Evolutionary conservation across 2,329 filamentous ascomycete genomes (phyloP).

Genomic region (Penicillium aurantiogriseum): DNA sequence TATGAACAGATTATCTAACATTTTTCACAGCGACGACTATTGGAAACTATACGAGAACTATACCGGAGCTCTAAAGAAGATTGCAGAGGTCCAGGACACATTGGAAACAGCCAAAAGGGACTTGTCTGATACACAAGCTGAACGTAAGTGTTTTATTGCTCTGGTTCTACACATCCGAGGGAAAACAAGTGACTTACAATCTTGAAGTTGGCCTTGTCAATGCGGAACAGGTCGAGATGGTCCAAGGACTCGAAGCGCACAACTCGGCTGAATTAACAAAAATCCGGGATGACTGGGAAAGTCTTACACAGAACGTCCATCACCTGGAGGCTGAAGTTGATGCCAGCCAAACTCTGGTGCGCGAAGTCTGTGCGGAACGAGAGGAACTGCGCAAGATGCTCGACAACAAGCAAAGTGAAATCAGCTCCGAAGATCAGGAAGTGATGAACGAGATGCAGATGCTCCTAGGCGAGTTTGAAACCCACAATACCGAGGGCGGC

Average conservation of each 20-base stretch:
- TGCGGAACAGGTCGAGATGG: slow-evolving; percentile 40
- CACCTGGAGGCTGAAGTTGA: slow-evolving; percentile 42
- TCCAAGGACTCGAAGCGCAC: slow-evolving; percentile 38
- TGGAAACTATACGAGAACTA: slow-evolving; percentile 44
- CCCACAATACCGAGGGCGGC: slow-evolving; percentile 33
- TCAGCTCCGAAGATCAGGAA: slow-evolving; percentile 42
- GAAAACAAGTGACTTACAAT: slow-evolving; percentile 21
- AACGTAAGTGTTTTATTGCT: slow-evolving; percentile 30
- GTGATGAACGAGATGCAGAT: slow-evolving; percentile 43
- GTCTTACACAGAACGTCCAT: slow-evolving; percentile 34
- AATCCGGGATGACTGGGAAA: slow-evolving; percentile 37
- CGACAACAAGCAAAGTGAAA: slow-evolving; percentile 40
- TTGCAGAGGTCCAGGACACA: slow-evolving; percentile 39
- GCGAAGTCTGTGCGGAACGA: slow-evolving; percentile 40
- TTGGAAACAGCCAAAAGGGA: slow-evolving; percentile 37
- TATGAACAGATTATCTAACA: slow-evolving; percentile 14
- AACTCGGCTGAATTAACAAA: slow-evolving; percentile 36
- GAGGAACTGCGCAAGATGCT: slow-evolving; percentile 41
- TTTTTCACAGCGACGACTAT: slow-evolving; percentile 37
- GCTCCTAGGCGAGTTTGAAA: slow-evolving; percentile 42
- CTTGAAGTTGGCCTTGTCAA: slow-evolving; percentile 34
- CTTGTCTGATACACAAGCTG: slow-evolving; percentile 37
- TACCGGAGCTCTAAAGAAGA: slow-evolving; percentile 36
- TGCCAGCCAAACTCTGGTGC: slow-evolving; percentile 38
- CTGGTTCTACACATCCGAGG: neutral